Conservation (phyloP, 768 basidiomycete species). For the Sarcodon aspratus region DNA sequence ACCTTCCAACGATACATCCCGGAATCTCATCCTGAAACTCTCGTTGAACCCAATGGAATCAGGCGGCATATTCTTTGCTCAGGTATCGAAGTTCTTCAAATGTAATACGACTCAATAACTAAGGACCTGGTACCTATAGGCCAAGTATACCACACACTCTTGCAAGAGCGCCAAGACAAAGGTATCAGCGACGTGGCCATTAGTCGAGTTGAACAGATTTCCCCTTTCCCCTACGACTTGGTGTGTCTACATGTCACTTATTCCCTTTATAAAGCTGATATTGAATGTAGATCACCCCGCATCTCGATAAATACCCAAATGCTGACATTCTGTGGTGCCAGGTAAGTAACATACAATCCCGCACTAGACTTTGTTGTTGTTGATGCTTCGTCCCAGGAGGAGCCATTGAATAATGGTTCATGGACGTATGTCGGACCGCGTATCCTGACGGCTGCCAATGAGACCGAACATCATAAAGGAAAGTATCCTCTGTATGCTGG, state of each 20-base stretch:
- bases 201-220: conserved; percentile 88
- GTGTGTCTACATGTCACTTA: conserved; percentile 29
- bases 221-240: conserved; percentile 95
- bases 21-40: conserved; percentile 58
- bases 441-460: conserved; percentile 84
- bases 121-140: conserved; percentile 28
- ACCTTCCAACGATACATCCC: conserved; percentile 92
- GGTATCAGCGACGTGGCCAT: conserved; percentile 92
- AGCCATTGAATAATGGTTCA: conserved; percentile 93
- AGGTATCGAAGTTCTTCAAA: conserved; percentile 26
- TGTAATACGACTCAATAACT: not conserved
- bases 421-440: conserved; percentile 96
- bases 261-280: conserved; percentile 3
- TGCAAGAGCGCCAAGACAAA: conserved; percentile 83
- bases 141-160: conserved; percentile 87
- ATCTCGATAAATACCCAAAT: conserved; percentile 95
- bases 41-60: conserved; percentile 78
- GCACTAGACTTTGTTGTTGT: not conserved
- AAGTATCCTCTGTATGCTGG: conserved; percentile 92
- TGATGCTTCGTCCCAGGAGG: conserved; percentile 41
- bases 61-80: conserved; percentile 87
- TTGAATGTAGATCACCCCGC: conserved; percentile 64
- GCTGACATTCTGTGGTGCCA: conserved; percentile 91
- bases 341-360: conserved; percentile 23
- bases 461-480: conserved; percentile 83